Base-by-base conservation (phyloP, 1,284 basidiomycete species). In the Schizophyllum amplum region DNA sequence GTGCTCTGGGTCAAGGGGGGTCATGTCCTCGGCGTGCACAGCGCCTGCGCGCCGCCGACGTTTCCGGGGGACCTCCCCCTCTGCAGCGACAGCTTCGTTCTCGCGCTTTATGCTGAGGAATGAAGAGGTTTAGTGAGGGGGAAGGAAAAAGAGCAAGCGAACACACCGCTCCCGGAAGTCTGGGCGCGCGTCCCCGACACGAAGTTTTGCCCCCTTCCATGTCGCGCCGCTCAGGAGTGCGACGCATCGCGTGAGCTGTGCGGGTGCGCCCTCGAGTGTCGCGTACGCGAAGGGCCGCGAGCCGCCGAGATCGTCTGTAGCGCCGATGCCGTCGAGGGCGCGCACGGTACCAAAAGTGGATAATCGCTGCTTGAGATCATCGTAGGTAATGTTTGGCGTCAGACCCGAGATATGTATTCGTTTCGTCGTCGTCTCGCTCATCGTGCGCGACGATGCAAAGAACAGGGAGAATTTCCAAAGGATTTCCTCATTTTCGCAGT, bases 181-280 rank as follows among this genome's bases (percentile, higher is more conserved):
- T 1, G 82, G 83, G 61, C 81, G 87, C 23, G 89, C 90, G 62
- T 90, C 87, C 5, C 88, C 88, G 33, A 92, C 78, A n/a, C 87
- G 78, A 25, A 92, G 70, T 62, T 86, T 89, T n/a, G 87, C 72
- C 17, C 90, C 89, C 69, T 90, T 92, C 86, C 87, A 92, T 1
- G 81, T 88, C 7, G 86, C 82, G 24, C 90, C 89, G 61, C 86
- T 90, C 6, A 92, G 75, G 4, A 82, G 65, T 64, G 71, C 82
- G 61, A 22, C 62, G 90, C 90, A 92, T 74, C 76, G 79, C 6
- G 81, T 72, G 4, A 92, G 65, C 55, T 84, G 77, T 9, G 72
- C 71, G 54, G 76, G 72, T 1, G 82, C 84, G 4, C 81, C 82
- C 67, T 87, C 82, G 20, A 92, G 68, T 1, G 87, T 89, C n/a